These are phyloP conservation scores for Purpureocillium lavendulum DNA, from an alignment of 2,329 filamentous ascomycete genomes.

Conservation along the genomic window DNA sequence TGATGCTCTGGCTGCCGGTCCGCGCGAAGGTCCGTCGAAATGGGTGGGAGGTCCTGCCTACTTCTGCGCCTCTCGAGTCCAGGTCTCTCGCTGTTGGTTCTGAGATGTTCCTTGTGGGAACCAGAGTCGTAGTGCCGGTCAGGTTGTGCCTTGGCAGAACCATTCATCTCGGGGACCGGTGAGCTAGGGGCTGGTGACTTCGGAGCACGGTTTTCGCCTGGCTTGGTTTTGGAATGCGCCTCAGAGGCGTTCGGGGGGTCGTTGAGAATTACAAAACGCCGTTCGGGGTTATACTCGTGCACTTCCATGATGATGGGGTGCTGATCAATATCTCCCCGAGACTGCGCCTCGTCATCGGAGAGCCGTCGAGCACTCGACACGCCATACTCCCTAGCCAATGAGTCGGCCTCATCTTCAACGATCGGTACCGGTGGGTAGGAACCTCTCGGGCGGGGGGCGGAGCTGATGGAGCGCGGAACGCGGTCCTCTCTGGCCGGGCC, in stretches of 20 bases:
- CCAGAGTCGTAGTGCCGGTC: not conserved
- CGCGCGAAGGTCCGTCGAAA: conserved; percentile 31
- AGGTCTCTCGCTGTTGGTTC: conserved; percentile 8
- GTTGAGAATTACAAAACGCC: conserved; percentile 54
- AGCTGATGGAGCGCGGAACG: conserved; percentile 4
- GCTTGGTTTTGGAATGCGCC: not conserved
- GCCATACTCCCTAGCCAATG: conserved; percentile 53
- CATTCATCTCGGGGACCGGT: not conserved
- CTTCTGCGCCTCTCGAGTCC: conserved; percentile 19
- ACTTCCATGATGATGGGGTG: conserved; percentile 58
- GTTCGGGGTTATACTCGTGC: conserved; percentile 50
- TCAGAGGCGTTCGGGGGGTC: conserved; percentile 13
- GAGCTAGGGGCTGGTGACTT: not conserved
- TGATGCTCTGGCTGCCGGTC: conserved; percentile 19
- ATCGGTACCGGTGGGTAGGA: conserved; percentile 52
- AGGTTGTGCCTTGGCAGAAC: not conserved
- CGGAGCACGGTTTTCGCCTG: not conserved
- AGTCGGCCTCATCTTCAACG: conserved; percentile 60
- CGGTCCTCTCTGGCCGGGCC: conserved; percentile 4
- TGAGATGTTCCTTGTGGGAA: not conserved
- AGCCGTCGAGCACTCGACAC: conserved; percentile 17
- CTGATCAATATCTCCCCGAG: conserved; percentile 60
- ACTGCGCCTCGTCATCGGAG: conserved; percentile 46
- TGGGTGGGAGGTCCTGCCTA: conserved; percentile 32
- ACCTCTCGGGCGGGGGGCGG: conserved; percentile 8